These are phyloP conservation scores for Aurifilum marmelostoma DNA, from an alignment of 2,329 filamentous ascomycete species.

Conservation along the genomic window DNA sequence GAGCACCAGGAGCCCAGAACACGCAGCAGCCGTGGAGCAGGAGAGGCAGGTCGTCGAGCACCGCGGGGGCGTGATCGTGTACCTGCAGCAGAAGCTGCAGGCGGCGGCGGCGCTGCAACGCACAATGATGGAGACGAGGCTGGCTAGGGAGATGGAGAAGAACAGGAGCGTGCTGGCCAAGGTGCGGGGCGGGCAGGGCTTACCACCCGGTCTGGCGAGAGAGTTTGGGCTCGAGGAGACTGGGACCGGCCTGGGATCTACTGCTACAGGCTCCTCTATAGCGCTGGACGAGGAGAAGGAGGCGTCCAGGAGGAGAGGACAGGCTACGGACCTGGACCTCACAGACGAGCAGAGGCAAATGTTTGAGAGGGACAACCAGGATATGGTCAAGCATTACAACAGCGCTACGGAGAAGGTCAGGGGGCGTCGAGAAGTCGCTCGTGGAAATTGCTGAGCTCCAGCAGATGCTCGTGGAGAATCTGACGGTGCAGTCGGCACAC, in stretches of 20 bases:
- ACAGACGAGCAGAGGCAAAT: constrained; percentile 87
- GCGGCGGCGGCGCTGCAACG: constrained; percentile 78
- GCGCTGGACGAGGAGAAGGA: constrained; percentile 31
- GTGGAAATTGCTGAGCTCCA: constrained; percentile 93
- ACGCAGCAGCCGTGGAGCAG: constrained; percentile 71
- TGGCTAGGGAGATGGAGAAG: constrained; percentile 85
- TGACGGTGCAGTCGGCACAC: constrained; percentile 82
- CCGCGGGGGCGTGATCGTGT: constrained; percentile 83
- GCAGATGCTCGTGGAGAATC: constrained; percentile 82
- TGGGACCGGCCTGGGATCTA: constrained; percentile 6
- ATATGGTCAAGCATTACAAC: constrained; percentile 92
- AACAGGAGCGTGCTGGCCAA: constrained; percentile 84
- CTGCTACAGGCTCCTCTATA: constrained; percentile 17
- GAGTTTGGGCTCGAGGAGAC: constrained; percentile 27
- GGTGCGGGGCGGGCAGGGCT: constrained; percentile 45
- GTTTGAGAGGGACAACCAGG: constrained; percentile 90
- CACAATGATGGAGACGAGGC: constrained; percentile 88
- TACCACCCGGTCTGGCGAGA: constrained; percentile 33
- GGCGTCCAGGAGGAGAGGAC: constrained; percentile 31
- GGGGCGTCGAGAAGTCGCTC: constrained; percentile 84
- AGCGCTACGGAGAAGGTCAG: constrained; percentile 94
- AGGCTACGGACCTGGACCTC: constrained; percentile 54
- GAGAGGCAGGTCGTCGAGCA: constrained; percentile 70
- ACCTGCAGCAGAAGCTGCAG: constrained; percentile 74
- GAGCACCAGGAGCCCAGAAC: constrained; percentile 63